Conservation (phyloP, 108 stramenopile genomes). For the Discostella pseudostelligera region DNA sequence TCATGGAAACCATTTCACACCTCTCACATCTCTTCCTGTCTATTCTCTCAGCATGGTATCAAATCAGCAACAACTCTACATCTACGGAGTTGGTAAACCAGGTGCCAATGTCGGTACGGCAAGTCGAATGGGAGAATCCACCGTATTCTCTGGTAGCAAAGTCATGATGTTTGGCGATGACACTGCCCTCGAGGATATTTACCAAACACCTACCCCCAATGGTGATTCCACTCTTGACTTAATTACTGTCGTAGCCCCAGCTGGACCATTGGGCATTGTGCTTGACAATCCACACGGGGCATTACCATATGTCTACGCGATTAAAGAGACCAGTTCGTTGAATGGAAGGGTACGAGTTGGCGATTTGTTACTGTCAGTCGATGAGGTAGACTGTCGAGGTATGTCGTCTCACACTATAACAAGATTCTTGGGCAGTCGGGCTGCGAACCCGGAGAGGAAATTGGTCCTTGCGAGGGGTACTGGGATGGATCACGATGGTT, state of each 20-base stretch:
- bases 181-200: constrained; percentile 39
- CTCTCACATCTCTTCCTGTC: background rate
- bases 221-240: constrained; percentile 27
- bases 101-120: constrained; percentile 22
- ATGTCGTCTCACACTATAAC: constrained; percentile 79
- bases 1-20: background rate
- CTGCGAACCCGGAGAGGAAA: constrained; percentile 39
- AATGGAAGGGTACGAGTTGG: constrained; percentile 66
- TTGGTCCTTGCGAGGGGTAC: constrained; percentile 34
- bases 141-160: constrained; percentile 9
- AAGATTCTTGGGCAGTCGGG: constrained; percentile 58
- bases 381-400: constrained; percentile 78
- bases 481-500: background rate
- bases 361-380: constrained; percentile 78
- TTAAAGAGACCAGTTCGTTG: constrained; percentile 78
- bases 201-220: constrained; percentile 9
- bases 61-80: constrained; percentile 20
- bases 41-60: constrained; percentile 15
- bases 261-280: constrained; percentile 84
- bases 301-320: constrained; percentile 79
- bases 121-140: constrained; percentile 38
- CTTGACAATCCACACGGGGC: constrained; percentile 81
- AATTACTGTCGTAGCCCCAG: constrained; percentile 42
- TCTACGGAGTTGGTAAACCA: constrained; percentile 24
- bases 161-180: constrained; percentile 40